Conservation (phyloP, 331 rosid genomes). For the Phaseolus coccineus region DNA sequence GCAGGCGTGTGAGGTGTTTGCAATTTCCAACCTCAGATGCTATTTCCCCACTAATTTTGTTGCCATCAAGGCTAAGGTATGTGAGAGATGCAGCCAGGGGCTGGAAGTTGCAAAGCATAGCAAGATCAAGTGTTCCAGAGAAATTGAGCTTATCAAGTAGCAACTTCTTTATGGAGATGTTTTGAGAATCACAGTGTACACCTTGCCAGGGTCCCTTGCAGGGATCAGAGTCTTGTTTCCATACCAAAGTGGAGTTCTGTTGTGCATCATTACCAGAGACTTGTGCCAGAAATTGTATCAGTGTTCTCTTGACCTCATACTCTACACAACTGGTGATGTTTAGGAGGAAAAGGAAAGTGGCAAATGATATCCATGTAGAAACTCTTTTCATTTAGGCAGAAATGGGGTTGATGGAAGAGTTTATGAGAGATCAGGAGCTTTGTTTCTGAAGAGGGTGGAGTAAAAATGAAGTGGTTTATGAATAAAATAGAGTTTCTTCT, state of each 20-base stretch:
- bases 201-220: slow-evolving; percentile 68
- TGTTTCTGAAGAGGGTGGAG: slow-evolving; percentile 13
- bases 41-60: slow-evolving; percentile 63
- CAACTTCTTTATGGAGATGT: slow-evolving; percentile 46
- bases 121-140: slow-evolving; percentile 59
- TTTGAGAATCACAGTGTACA: slow-evolving; percentile 56
- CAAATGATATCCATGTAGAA: slow-evolving; percentile 48
- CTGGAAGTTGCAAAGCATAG: slow-evolving; percentile 57
- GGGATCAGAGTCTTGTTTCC: slow-evolving; percentile 73
- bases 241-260: slow-evolving; percentile 45
- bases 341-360: slow-evolving; percentile 51
- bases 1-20: slow-evolving; percentile 62
- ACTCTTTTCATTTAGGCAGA: slow-evolving; percentile 54
- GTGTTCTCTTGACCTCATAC: slow-evolving; percentile 57
- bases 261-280: slow-evolving; percentile 46
- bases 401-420: slow-evolving; percentile 24
- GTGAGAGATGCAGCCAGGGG: slow-evolving; percentile 64
- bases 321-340: slow-evolving; percentile 55
- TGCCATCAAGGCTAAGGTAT: slow-evolving; percentile 56
- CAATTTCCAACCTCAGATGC: slow-evolving; percentile 56
- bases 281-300: slow-evolving; percentile 60
- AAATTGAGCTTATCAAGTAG: slow-evolving; percentile 54
- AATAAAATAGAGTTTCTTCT: slow-evolving; percentile 41
- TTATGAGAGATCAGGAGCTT: slow-evolving; percentile 2
- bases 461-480: slow-evolving; percentile 12